Evolutionary conservation across 805 yeast genomes (phyloP).

Genomic region (Barnettozyma populi): DNA sequence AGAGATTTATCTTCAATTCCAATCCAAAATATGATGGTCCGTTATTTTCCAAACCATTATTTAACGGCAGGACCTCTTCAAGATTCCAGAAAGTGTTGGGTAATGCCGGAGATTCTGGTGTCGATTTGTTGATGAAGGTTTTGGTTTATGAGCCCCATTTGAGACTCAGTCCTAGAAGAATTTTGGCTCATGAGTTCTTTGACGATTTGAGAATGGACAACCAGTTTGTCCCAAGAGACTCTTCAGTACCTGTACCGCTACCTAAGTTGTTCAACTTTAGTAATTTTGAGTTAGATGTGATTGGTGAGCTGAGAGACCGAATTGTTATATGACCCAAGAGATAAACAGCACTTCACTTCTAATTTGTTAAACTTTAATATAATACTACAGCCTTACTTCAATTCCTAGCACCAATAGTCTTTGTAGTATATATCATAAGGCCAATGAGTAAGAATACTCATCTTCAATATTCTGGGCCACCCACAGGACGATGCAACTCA

Average conservation of each 20-base stretch:
- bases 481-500: slow-evolving; percentile 89
- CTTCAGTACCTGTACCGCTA: slow-evolving; percentile 36
- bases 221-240: slow-evolving; percentile 52
- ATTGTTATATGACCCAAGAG: slow-evolving; percentile 12
- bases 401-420: neutral
- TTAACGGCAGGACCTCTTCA: slow-evolving; percentile 47
- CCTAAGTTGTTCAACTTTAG: slow-evolving; percentile 63
- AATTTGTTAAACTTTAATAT: neutral
- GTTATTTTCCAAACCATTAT: slow-evolving; percentile 59
- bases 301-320: slow-evolving; percentile 27
- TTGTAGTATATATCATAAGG: slow-evolving; percentile 39
- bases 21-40: slow-evolving; percentile 76
- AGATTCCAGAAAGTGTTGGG: slow-evolving; percentile 63
- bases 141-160: slow-evolving; percentile 86
- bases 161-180: slow-evolving; percentile 75
- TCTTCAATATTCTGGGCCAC: slow-evolving; percentile 93
- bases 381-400: neutral
- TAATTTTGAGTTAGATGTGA: slow-evolving; percentile 54
- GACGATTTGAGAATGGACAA: slow-evolving; percentile 67
- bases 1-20: slow-evolving; percentile 63
- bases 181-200: slow-evolving; percentile 84
- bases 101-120: slow-evolving; percentile 77
- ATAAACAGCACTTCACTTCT: neutral
- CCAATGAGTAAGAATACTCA: slow-evolving; percentile 88
- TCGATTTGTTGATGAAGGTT: slow-evolving; percentile 75